Percentiles rank a stretch among this genome's conserved stretches.
These are phyloP conservation scores for Pleurotus platypus DNA, from an alignment of 768 basidiomycete species.

Conservation along the genomic window DNA sequence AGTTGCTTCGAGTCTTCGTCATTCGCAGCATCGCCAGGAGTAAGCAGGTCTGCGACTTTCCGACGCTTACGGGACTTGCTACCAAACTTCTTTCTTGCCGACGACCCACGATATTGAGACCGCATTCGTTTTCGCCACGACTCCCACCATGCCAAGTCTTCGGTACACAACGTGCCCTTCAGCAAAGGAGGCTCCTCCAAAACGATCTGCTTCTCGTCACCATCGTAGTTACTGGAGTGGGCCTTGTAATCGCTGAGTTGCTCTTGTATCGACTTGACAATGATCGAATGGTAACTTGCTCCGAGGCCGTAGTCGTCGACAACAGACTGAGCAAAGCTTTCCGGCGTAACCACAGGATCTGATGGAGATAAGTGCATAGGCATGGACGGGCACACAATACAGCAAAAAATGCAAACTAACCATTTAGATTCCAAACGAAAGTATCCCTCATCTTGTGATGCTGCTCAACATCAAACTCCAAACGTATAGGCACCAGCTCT, in stretches of 20 bases:
- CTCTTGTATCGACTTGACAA: conserved; percentile 83
- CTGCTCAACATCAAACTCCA: conserved; percentile 89
- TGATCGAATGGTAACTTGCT: conserved; percentile 56
- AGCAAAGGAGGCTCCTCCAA: conserved; percentile 18
- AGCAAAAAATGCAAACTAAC: conserved; percentile 42
- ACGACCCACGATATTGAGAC: conserved; percentile 28
- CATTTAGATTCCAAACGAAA: conserved; percentile 95
- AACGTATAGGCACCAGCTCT: conserved; percentile 87
- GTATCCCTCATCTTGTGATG: conserved; percentile 93
- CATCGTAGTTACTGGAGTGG: conserved; percentile 56
- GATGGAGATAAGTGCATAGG: not conserved
- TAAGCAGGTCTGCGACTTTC: conserved; percentile 27
- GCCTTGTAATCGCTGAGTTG: conserved; percentile 80
- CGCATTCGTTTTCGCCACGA: conserved; percentile 61
- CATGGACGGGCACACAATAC: not conserved
- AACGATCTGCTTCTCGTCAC: conserved; percentile 31
- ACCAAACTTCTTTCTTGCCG: conserved; percentile 7
- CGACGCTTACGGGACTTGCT: conserved; percentile 37
- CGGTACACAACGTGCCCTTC: conserved; percentile 46
- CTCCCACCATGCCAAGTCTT: conserved; percentile 63
- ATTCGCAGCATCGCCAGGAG: conserved; percentile 14
- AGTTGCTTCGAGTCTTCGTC: conserved; percentile 32
- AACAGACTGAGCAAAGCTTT: conserved; percentile 84
- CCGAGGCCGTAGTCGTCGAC: conserved; percentile 88
- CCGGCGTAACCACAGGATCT: conserved; percentile 91